These are phyloP conservation scores for Murraya paniculata DNA, from an alignment of 345 rosid species.

Conservation along the genomic window DNA sequence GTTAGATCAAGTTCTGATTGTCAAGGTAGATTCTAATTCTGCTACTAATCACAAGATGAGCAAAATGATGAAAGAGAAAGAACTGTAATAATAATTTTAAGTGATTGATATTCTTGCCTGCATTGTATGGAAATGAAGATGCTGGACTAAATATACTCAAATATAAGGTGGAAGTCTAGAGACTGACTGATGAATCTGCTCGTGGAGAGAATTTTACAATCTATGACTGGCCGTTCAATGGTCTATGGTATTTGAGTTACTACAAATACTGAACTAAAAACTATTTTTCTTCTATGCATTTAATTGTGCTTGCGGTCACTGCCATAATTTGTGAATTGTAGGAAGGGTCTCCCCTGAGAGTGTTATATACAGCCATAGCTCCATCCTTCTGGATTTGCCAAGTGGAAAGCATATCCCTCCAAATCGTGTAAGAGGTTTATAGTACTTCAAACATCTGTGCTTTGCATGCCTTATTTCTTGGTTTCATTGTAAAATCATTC, in stretches of 20 bases:
- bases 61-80: not conserved
- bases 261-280: not conserved
- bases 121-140: not conserved
- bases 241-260: not conserved
- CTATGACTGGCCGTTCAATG: not conserved
- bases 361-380: constrained; percentile 89
- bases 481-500: no score
- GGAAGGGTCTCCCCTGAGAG: constrained; percentile 95
- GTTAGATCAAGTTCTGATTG: not conserved
- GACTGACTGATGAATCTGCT: not conserved
- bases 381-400: constrained; percentile 86
- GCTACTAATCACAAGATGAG: not conserved
- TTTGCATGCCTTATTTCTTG: no score
- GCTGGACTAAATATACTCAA: not conserved
- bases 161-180: not conserved
- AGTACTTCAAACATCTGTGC: not conserved
- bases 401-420: constrained; percentile 98
- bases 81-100: not conserved
- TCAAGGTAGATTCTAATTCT: not conserved
- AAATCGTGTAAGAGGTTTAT: constrained; percentile 63
- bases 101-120: not conserved
- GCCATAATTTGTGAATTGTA: constrained; percentile 27
- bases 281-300: constrained; percentile 2
- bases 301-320: not conserved
- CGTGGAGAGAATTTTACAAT: not conserved